These are phyloP conservation scores for Elsinoe australis DNA, from an alignment of 2,329 filamentous ascomycete genomes.

Conservation along the genomic window DNA sequence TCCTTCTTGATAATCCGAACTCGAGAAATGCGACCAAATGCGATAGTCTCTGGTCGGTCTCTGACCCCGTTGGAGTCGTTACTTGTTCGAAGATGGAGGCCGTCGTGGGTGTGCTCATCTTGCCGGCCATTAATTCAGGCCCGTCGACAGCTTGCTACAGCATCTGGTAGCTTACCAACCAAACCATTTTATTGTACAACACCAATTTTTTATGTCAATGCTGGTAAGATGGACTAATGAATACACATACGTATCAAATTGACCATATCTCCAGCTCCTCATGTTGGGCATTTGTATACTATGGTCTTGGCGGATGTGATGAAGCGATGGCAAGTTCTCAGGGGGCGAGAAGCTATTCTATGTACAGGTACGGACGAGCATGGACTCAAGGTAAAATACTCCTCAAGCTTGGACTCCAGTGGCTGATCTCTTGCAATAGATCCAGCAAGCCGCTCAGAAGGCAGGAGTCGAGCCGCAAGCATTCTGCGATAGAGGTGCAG, in stretches of 20 bases:
- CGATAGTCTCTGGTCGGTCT: background rate
- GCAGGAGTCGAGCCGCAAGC: conserved; percentile 64
- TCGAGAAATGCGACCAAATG: background rate
- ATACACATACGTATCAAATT: background rate
- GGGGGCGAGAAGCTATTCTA: conserved; percentile 63
- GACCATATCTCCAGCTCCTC: conserved; percentile 56
- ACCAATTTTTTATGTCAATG: conserved; percentile 98
- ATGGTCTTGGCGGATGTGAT: conserved; percentile 86
- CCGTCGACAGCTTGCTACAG: conserved; percentile 18
- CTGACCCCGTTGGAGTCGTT: conserved; percentile 30
- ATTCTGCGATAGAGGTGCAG: conserved; percentile 81
- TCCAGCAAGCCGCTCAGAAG: conserved; percentile 74
- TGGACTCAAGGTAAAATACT: conserved; percentile 70
- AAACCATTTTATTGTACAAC: conserved; percentile 96
- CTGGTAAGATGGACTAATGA: conserved; percentile 51
- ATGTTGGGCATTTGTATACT: conserved; percentile 89
- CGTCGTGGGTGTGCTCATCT: conserved; percentile 29
- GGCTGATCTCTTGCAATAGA: conserved; percentile 35
- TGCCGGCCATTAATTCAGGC: conserved; percentile 3
- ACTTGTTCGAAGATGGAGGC: conserved; percentile 30
- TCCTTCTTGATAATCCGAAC: too few relatives aligned
- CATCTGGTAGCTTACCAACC: conserved; percentile 18
- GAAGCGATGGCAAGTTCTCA: conserved; percentile 81
- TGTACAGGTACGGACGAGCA: conserved; percentile 95
- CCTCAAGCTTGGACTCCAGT: background rate